Evolutionary conservation across 805 yeast species (phyloP), one percentile per base, ranked within the genome.

Genomic region (Yarrowia phangngaensis): DNA sequence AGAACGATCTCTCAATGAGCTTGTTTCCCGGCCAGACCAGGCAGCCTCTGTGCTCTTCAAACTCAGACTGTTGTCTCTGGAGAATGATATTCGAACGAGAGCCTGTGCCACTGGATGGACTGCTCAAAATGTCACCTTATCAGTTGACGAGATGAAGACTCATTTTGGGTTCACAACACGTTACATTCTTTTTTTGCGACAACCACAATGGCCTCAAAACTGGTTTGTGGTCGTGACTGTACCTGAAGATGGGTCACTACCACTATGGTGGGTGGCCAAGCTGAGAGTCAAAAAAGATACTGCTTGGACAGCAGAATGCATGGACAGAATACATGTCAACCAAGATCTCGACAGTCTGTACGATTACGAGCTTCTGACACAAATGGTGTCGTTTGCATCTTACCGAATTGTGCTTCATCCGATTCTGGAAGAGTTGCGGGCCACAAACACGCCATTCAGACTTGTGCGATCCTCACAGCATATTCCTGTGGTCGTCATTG

Each of bases 31-130:
- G 17, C 51, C 52, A 1, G 35, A 33, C 9, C 54, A 57, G 16
- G 56, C 55, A 2, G 52, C 65, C 6, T 53, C 60, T 3, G 62
- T 66, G 26, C 53, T 82, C 28, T 61, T 74, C 22, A 71, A 67
- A 28, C 64, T 82, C 38, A 68, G 79, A 35, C 61, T 77, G 22
- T 73, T 75, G 26, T 70, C 73, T 3, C 70, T 72, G 48, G 68
- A 69, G 50, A 66, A 70, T 33, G 82, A 80, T 51, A 66, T 80
- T 20, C 65, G 75, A 9, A 72, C 76, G 7, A 70, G 80, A 53
- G 72, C 85, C 49, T 68, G 70, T 27, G 81, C 85, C 0, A 74
- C 80, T 0, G 84, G 81, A 20, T 84, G 92, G 92, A 67, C 70
- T n/a, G 76, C 76, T 54, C 76, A 74, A 30, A 71, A 76, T 30